These are phyloP conservation scores for Cyanidium caldarium DNA, from an alignment of 23 red algal genomes.

Conservation along the genomic window DNA sequence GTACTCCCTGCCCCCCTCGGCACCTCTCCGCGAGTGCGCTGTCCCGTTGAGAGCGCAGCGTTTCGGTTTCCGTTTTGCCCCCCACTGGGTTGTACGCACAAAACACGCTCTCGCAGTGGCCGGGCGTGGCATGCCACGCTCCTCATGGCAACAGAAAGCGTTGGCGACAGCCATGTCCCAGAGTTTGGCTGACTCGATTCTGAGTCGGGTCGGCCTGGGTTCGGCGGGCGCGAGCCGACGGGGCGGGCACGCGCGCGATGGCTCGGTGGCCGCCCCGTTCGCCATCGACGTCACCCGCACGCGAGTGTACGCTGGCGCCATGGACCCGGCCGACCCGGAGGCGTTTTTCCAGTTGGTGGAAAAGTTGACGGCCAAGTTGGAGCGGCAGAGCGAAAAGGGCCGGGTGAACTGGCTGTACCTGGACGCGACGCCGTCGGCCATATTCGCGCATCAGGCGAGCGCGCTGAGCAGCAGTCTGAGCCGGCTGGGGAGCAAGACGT, in stretches of 20 bases:
- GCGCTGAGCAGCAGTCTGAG: background rate
- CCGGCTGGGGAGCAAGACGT: background rate
- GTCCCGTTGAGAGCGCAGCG: no score
- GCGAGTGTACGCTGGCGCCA: background rate
- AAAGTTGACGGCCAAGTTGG: background rate
- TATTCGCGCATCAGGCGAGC: background rate
- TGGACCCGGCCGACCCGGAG: background rate
- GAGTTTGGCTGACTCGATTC: conserved; percentile 8
- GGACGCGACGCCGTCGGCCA: conserved; percentile 1
- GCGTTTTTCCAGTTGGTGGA: background rate
- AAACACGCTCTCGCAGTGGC: no score
- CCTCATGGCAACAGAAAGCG: no score
- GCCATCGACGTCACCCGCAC: background rate
- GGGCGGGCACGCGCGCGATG: no score
- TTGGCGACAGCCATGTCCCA: no score
- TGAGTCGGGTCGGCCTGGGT: background rate
- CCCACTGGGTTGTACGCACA: no score
- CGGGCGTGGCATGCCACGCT: no score
- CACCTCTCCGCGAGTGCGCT: no score
- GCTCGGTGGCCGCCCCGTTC: no score
- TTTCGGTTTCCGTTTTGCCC: no score
- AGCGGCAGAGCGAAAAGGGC: background rate
- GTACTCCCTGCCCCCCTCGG: no score
- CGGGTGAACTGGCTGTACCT: conserved; percentile 5
- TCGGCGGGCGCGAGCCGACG: no score